These are phyloP conservation scores for Microcera coccophila DNA, from an alignment of 2,329 filamentous ascomycete genomes.

Conservation along the genomic window DNA sequence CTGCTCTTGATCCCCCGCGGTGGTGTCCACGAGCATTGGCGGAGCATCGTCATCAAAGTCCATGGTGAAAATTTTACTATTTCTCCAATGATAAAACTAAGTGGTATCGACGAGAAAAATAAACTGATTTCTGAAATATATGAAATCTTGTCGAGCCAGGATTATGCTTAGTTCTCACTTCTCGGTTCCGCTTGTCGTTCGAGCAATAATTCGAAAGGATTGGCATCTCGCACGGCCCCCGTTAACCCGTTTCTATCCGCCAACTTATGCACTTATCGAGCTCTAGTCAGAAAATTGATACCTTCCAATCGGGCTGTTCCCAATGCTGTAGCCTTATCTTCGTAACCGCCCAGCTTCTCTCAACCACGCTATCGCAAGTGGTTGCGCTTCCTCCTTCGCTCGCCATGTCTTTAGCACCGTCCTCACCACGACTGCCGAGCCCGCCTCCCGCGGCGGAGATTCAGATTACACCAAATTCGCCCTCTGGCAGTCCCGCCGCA, in stretches of 20 bases:
- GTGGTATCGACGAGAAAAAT: not conserved
- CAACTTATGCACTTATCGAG: conserved; percentile 23
- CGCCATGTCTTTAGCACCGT: conserved; percentile 60
- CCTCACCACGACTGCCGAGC: conserved; percentile 87
- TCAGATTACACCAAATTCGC: conserved; percentile 78
- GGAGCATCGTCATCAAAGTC: conserved; percentile 64
- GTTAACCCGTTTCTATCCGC: conserved; percentile 7
- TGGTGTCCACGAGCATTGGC: conserved; percentile 58
- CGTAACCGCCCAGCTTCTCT: conserved; percentile 6
- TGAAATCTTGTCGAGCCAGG: not conserved
- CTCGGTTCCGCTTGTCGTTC: no score
- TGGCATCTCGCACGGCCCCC: conserved; percentile 19
- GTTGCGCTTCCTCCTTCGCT: conserved; percentile 5
- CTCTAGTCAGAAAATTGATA: conserved; percentile 5
- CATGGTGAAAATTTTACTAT: conserved; percentile 43
- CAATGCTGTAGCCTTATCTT: not conserved
- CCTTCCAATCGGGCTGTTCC: conserved; percentile 1
- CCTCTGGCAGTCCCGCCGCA: conserved; percentile 53
- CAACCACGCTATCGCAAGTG: conserved; percentile 8
- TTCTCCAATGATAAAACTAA: not conserved
- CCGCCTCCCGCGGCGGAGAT: conserved; percentile 94
- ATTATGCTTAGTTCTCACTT: not conserved
- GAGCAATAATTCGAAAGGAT: conserved; percentile 5
- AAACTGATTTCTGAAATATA: not conserved
- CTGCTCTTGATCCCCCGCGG: conserved; percentile 26